Evolutionary conservation across 257 asterid species (phyloP).

Genomic region (Petunia axillaris): DNA sequence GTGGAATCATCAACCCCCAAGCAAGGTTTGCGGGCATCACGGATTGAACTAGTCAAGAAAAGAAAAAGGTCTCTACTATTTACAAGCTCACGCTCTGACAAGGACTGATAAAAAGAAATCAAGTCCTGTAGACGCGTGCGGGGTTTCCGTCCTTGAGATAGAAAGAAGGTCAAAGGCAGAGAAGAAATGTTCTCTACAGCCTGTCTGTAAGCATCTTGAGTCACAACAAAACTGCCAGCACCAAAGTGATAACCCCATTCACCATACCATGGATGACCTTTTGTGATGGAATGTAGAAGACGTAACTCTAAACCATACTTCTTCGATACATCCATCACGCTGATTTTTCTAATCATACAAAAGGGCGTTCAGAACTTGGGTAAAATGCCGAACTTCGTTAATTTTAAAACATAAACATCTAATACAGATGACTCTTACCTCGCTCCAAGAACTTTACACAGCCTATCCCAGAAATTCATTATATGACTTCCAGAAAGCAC

Average conservation of each 20-base stretch:
- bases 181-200: conserved; percentile 67
- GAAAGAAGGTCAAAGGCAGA: conserved; percentile 62
- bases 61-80: conserved; percentile 70
- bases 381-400: not conserved
- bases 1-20: conserved; percentile 43
- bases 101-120: conserved; percentile 79
- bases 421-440: conserved; percentile 53
- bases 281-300: conserved; percentile 73
- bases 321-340: conserved; percentile 97
- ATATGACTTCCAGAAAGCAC: conserved; percentile 77
- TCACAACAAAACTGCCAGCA: conserved; percentile 78
- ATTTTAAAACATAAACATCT: not conserved
- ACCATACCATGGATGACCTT: conserved; percentile 96
- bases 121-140: conserved; percentile 77
- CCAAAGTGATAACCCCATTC: conserved; percentile 96
- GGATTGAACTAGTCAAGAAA: conserved; percentile 68
- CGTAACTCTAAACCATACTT: conserved; percentile 86
- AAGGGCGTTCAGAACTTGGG: not conserved
- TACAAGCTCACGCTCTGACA: conserved; percentile 77
- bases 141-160: conserved; percentile 80
- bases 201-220: conserved; percentile 55
- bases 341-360: conserved; percentile 61
- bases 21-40: conserved; percentile 45
- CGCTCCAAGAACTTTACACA: conserved; percentile 75
- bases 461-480: conserved; percentile 92